phyloP scores from a whole-genome alignment of 257 asterid genomes.

The Solanum bukasovii region DNA sequence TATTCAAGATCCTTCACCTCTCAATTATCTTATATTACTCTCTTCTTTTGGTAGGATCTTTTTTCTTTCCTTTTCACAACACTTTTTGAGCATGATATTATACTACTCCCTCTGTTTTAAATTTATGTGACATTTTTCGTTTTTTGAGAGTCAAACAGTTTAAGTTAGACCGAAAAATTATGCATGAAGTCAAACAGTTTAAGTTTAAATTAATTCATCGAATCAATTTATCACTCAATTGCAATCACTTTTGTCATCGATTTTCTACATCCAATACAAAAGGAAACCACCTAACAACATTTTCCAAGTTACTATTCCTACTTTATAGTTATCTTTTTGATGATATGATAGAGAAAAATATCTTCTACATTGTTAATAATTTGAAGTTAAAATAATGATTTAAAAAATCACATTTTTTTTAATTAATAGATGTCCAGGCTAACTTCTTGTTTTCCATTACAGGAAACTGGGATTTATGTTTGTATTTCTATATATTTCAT shows the following conservation, averaged over 20 bases:
- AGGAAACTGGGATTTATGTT: slow-evolving; percentile 60
- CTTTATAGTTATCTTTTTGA: neutral
- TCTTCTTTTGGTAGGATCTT: neutral
- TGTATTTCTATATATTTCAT: neutral
- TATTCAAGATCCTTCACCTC: neutral
- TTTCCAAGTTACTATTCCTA: neutral
- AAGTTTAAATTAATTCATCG: neutral
- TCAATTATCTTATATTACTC: slow-evolving; percentile 9
- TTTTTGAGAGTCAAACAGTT: no score
- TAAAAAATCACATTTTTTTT: neutral
- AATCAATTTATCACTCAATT: neutral
- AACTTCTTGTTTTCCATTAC: neutral
- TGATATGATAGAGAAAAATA: no score
- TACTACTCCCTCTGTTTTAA: no score
- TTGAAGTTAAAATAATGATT: neutral
- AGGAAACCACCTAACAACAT: neutral
- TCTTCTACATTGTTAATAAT: neutral
- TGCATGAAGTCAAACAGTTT: no score
- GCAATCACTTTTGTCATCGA: neutral
- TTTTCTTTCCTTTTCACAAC: no score
- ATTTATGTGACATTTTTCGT: no score
- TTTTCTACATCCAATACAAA: neutral
- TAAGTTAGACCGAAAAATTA: no score
- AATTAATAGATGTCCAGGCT: neutral
- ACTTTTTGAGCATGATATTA: neutral